Conservation (phyloP, 768 basidiomycete species). For the Suillus lakei region DNA sequence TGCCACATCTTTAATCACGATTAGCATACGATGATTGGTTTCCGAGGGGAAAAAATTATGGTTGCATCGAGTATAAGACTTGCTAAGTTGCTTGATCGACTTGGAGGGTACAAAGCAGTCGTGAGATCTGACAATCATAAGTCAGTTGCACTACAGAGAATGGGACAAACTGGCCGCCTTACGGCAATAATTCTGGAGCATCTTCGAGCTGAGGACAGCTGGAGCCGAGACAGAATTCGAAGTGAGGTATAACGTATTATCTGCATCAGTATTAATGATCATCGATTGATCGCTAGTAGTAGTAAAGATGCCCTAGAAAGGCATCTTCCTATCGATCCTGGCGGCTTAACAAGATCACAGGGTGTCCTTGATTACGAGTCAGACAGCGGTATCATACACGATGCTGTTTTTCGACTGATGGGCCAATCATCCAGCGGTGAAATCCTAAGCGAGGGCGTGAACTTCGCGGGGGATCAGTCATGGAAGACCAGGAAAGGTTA, state of each 20-base stretch:
- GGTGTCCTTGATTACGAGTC: background rate
- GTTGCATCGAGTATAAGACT: background rate
- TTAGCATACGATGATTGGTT: background rate
- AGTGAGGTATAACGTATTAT: slow-evolving; percentile 1
- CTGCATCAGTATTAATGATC: slow-evolving; percentile 4
- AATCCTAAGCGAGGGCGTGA: background rate
- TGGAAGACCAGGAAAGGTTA: background rate
- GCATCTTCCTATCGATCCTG: background rate
- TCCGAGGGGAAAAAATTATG: background rate
- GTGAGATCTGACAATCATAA: background rate
- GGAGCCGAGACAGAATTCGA: background rate
- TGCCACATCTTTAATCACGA: background rate
- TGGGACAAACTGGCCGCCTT: background rate
- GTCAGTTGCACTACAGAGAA: background rate
- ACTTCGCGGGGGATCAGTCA: background rate
- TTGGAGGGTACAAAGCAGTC: slow-evolving; percentile 2
- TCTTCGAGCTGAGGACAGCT: background rate
- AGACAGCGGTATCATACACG: background rate
- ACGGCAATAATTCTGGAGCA: slow-evolving; percentile 2
- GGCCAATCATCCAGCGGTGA: background rate
- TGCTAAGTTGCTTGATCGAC: slow-evolving; percentile 1
- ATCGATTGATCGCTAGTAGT: background rate
- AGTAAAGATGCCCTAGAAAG: background rate
- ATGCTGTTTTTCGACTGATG: background rate
- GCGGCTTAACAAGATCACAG: background rate